Evolutionary conservation across 257 asterid species (phyloP).

Genomic region (Jaltomata sinuosa): DNA sequence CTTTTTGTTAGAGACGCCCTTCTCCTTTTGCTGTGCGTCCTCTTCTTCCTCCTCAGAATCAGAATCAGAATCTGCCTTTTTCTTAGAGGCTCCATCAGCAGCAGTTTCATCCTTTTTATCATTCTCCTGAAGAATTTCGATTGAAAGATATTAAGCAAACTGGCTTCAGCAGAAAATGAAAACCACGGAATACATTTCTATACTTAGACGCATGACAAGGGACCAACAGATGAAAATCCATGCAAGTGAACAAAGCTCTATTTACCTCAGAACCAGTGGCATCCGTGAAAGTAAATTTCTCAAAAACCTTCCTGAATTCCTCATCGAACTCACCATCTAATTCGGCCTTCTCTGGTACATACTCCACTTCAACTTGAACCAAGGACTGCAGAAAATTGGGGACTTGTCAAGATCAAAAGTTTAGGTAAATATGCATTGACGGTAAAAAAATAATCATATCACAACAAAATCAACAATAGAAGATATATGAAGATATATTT

Average conservation of each 20-base stretch:
- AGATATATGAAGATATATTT: background rate
- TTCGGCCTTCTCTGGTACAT: constrained; percentile 84
- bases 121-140: constrained; percentile 38
- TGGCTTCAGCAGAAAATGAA: background rate
- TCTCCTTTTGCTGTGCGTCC: constrained; percentile 57
- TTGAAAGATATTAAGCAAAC: background rate
- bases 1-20: constrained; percentile 77
- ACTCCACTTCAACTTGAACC: constrained; percentile 77
- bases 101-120: constrained; percentile 63
- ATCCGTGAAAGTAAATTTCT: constrained; percentile 68
- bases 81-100: constrained; percentile 48
- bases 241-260: background rate
- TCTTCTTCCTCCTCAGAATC: constrained; percentile 88
- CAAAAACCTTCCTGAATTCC: constrained; percentile 79
- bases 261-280: constrained; percentile 51
- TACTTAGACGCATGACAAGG: background rate
- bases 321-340: constrained; percentile 58
- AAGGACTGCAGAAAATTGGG: constrained; percentile 22
- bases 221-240: background rate
- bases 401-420: background rate
- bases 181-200: background rate
- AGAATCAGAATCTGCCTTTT: constrained; percentile 79
- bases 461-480: background rate
- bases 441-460: background rate
- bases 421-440: background rate